phyloP scores from a whole-genome alignment of 352 stramenopile species.

The Albugo candida region DNA sequence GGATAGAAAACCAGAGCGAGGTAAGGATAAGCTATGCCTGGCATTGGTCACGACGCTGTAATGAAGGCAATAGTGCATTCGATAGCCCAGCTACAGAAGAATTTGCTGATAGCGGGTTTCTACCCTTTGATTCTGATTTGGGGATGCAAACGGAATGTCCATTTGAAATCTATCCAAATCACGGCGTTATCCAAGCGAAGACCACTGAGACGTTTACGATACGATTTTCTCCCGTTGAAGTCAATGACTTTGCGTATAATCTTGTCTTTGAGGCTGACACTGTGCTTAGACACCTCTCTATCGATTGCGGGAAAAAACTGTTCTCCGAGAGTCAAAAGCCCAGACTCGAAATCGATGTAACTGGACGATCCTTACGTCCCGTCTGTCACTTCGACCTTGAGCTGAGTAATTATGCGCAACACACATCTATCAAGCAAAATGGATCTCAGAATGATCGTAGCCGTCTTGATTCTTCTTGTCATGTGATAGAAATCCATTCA shows the following conservation, averaged over 20 bases:
- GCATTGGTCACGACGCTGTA: constrained; percentile 17
- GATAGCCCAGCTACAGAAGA: no score
- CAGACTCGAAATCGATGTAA: constrained; percentile 21
- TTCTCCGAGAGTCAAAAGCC: not conserved
- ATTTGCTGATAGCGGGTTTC: no score
- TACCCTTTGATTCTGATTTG: no score
- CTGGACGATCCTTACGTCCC: constrained; percentile 59
- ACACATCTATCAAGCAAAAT: constrained; percentile 32
- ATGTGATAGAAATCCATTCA: constrained; percentile 85
- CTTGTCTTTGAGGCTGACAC: constrained; percentile 25
- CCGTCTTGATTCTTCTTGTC: constrained; percentile 68
- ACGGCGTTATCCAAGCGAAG: constrained; percentile 32
- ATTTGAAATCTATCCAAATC: constrained; percentile 64
- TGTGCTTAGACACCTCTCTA: not conserved
- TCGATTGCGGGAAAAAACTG: not conserved
- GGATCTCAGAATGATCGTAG: constrained; percentile 72
- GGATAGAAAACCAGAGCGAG: constrained; percentile 47
- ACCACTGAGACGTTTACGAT: constrained; percentile 56
- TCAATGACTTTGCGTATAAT: constrained; percentile 69
- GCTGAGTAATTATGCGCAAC: constrained; percentile 71
- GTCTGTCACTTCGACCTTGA: constrained; percentile 88
- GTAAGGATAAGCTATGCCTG: constrained; percentile 41
- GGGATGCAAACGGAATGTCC: constrained; percentile 40
- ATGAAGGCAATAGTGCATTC: no score
- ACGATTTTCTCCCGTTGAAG: constrained; percentile 81